These are phyloP conservation scores for Ustilago curta DNA, from an alignment of 1,284 basidiomycete species.

Conservation along the genomic window DNA sequence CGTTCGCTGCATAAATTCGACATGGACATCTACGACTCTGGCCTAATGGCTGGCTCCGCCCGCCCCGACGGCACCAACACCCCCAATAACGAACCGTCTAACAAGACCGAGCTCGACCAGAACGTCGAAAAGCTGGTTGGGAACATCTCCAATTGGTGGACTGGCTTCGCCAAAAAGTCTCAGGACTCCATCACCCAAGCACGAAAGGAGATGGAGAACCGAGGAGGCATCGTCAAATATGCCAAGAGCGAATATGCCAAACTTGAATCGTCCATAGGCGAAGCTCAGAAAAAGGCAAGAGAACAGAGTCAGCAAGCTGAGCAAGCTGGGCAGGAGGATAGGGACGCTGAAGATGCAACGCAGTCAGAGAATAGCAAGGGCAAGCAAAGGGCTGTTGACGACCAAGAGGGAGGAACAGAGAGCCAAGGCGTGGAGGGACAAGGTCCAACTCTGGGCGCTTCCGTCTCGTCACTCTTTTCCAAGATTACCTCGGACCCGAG, in stretches of 20 bases:
- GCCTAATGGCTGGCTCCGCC: slow-evolving; percentile 18
- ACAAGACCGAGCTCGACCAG: slow-evolving; percentile 56
- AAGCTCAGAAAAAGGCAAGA: slow-evolving; percentile 55
- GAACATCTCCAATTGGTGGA: slow-evolving; percentile 65
- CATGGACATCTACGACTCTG: slow-evolving; percentile 56
- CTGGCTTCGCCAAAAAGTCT: slow-evolving; percentile 61
- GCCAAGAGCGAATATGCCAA: slow-evolving; percentile 53
- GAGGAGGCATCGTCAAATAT: slow-evolving; percentile 58
- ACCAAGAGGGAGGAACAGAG: slow-evolving; percentile 5
- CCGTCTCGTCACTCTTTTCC: slow-evolving; percentile 43
- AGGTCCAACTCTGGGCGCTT: slow-evolving; percentile 32
- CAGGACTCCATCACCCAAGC: slow-evolving; percentile 52
- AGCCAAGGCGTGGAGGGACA: neutral
- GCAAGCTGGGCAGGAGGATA: neutral
- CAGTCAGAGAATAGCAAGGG: slow-evolving; percentile 41
- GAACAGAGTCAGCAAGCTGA: slow-evolving; percentile 34
- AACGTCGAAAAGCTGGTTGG: slow-evolving; percentile 62
- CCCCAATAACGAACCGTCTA: slow-evolving; percentile 7
- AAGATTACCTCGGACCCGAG: slow-evolving; percentile 44
- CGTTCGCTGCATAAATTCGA: neutral
- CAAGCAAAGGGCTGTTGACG: slow-evolving; percentile 39
- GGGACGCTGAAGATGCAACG: neutral
- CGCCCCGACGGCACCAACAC: slow-evolving; percentile 23
- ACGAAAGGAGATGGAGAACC: slow-evolving; percentile 53
- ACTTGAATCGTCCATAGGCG: slow-evolving; percentile 58